phyloP scores from a whole-genome alignment of 352 stramenopile species.

The Blastocystis sp. region DNA sequence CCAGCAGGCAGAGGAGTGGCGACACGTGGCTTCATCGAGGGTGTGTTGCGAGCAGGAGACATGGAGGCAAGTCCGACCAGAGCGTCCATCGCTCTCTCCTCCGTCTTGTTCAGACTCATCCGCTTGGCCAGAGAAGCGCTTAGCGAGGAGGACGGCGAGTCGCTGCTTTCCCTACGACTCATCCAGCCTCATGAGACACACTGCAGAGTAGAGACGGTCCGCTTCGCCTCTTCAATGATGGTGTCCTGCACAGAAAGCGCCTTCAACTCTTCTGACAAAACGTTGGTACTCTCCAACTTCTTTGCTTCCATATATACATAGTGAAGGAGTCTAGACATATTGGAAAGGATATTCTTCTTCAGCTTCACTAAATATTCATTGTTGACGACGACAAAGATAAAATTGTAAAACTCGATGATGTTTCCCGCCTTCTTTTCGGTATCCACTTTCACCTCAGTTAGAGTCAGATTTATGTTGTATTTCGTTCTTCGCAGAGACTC shows the following conservation, averaged over 20 bases:
- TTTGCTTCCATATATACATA: neutral
- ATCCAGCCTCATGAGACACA: neutral
- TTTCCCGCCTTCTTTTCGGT: neutral
- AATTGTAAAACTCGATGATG: slow-evolving; percentile 51
- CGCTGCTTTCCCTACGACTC: neutral
- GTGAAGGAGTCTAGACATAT: neutral
- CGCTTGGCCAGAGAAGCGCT: neutral
- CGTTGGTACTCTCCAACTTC: neutral
- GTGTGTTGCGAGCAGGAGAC: neutral
- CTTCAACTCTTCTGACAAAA: neutral
- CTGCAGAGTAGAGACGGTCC: neutral
- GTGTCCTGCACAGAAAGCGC: neutral
- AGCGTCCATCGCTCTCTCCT: slow-evolving; percentile 23
- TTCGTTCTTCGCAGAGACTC: neutral
- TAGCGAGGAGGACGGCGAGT: neutral
- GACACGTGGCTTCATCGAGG: neutral
- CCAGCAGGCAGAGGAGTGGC: neutral
- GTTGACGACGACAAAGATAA: slow-evolving; percentile 7
- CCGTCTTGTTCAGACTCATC: neutral
- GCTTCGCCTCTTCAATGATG: slow-evolving; percentile 41
- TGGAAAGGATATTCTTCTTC: neutral
- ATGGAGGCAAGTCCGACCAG: neutral
- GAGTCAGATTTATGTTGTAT: neutral
- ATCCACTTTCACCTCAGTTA: neutral
- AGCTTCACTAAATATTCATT: slow-evolving; percentile 16